Evolutionary conservation across 306 rosid species (phyloP).

Genomic region (Citrullus mucosospermus): DNA sequence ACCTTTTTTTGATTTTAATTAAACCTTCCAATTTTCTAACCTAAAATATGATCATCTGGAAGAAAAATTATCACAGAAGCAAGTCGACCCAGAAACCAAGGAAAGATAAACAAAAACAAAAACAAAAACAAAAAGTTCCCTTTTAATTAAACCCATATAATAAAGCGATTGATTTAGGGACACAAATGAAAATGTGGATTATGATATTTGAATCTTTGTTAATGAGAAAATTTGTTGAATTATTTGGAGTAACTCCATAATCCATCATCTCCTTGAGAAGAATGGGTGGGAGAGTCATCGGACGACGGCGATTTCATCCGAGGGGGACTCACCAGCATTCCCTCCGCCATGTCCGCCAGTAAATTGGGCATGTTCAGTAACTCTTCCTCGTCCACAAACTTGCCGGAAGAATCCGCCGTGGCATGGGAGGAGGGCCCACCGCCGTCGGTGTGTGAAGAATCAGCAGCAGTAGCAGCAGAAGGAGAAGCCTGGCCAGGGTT

Average conservation of each 20-base stretch:
- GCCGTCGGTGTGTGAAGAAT: not conserved
- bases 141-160: not conserved
- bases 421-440: not conserved
- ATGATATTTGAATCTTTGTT: not conserved
- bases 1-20: no score
- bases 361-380: conserved; percentile 39
- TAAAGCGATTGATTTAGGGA: not conserved
- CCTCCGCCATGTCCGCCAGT: conserved; percentile 40
- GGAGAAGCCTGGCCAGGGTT: not conserved
- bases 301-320: conserved; percentile 21
- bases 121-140: not conserved
- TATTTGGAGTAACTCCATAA: conserved; percentile 22
- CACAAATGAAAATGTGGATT: not conserved
- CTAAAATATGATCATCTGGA: not conserved
- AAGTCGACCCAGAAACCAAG: not conserved
- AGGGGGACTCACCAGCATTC: conserved; percentile 44
- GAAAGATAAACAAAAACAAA: not conserved
- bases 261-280: conserved; percentile 22
- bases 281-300: conserved; percentile 22
- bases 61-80: not conserved
- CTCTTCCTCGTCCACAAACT: conserved; percentile 35
- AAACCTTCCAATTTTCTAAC: not conserved
- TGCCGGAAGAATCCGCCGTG: not conserved
- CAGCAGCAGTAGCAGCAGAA: not conserved
- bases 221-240: not conserved